Evolutionary conservation across 768 basidiomycete species (phyloP).

Genomic region (Lentinus tigrinus): DNA sequence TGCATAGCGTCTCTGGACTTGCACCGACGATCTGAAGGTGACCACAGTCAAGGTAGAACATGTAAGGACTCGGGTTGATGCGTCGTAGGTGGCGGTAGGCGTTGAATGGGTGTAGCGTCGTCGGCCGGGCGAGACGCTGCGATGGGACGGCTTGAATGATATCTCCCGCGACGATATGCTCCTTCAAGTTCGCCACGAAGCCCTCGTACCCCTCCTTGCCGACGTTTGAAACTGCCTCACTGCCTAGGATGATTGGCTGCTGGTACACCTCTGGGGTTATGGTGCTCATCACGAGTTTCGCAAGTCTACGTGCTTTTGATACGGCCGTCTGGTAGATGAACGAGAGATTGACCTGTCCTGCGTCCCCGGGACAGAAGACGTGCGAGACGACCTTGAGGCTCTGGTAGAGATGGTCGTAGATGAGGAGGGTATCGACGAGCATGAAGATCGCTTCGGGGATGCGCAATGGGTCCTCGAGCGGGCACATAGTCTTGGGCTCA

Average conservation of each 20-base stretch:
- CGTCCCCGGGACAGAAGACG: constrained; percentile 79
- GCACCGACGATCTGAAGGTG: constrained; percentile 96
- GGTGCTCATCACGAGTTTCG: constrained; percentile 57
- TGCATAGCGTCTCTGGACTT: constrained; percentile 96
- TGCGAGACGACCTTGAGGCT: constrained; percentile 95
- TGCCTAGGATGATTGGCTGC: constrained; percentile 60
- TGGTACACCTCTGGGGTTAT: constrained; percentile 67
- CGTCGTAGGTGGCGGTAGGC: constrained; percentile 91
- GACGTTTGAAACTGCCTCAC: constrained; percentile 80
- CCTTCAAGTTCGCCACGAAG: constrained; percentile 89
- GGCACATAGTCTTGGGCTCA: constrained; percentile 85
- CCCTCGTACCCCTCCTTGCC: constrained; percentile 89
- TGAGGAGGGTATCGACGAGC: constrained; percentile 91
- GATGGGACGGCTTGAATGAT: constrained; percentile 99
- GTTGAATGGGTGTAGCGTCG: constrained; percentile 93
- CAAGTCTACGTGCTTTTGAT: constrained; percentile 77
- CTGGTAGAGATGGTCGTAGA: constrained; percentile 97
- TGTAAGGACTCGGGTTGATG: constrained; percentile 97
- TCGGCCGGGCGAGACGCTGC: constrained; percentile 84
- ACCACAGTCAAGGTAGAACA: constrained; percentile 96
- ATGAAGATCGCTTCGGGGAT: constrained; percentile 97
- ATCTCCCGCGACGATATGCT: constrained; percentile 94
- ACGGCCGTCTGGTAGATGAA: constrained; percentile 90
- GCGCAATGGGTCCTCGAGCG: constrained; percentile 72
- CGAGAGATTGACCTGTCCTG: constrained; percentile 63